Evolutionary conservation across 768 basidiomycete species (phyloP).

Genomic region (Boletus eberwhitei): DNA sequence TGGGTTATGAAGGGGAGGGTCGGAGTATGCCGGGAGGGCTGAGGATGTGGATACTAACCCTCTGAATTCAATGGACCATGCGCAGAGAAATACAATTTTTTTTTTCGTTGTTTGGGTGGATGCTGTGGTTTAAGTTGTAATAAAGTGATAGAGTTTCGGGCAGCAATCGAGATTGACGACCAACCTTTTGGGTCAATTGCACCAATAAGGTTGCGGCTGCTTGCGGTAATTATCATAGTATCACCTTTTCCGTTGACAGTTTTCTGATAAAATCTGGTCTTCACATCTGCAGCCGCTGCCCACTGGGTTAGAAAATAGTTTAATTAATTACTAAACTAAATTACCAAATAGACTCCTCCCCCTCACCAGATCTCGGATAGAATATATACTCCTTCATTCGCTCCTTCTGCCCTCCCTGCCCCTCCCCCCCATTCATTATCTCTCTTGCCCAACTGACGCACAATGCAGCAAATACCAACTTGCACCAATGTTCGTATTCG

Average conservation of each 20-base stretch:
- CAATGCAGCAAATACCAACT: conserved; percentile 66
- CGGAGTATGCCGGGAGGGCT: conserved; percentile 11
- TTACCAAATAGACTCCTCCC: conserved; percentile 27
- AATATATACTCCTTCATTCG: conserved; percentile 31
- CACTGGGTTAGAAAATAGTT: conserved; percentile 29
- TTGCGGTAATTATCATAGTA: conserved; percentile 26
- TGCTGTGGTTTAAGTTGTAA: conserved; percentile 44
- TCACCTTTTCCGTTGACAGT: conserved; percentile 23
- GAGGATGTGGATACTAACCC: neutral
- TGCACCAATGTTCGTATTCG: conserved; percentile 71
- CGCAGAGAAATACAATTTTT: conserved; percentile 1
- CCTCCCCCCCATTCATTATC: conserved; percentile 12
- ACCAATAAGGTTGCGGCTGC: conserved; percentile 35
- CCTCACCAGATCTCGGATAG: conserved; percentile 30
- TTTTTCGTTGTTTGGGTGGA: conserved; percentile 4
- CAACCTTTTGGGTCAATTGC: conserved; percentile 38
- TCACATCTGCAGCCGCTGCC: conserved; percentile 12
- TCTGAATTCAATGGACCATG: neutral
- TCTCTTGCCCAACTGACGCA: conserved; percentile 2
- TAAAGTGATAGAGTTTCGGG: conserved; percentile 52
- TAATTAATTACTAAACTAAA: conserved; percentile 38
- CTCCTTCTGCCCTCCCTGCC: conserved; percentile 15
- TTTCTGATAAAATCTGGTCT: conserved; percentile 28
- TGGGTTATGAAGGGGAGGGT: conserved; percentile 8
- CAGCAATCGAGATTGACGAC: conserved; percentile 43